Evolutionary conservation across 495 filamentous ascomycete species (phyloP), one percentile per base, ranked within the genome.

Genomic region (Cudoniella acicularis): DNA sequence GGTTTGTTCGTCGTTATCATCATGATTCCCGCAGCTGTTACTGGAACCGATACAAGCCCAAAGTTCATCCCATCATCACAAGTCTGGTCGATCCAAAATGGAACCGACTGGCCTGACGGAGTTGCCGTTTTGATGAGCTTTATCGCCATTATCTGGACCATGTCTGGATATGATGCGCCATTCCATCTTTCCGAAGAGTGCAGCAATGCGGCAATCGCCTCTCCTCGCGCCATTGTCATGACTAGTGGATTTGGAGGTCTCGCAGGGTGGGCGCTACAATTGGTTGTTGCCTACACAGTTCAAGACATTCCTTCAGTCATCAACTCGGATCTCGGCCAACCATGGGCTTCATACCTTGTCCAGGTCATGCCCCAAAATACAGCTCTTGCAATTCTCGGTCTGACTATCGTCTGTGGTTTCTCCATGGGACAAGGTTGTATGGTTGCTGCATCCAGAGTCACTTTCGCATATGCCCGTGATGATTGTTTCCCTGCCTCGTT

Each of bases 351-450:
- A 0, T 91, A 91, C 59, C 71, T 91, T 2, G 75, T 87, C 17
- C 87, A 91, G 64, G 77, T 88, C 36, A 72, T 92, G 62, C 84
- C 86, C 0, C 77, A 83, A 62, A 84, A 83, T 21, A 80, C 76
- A 0, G 83, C 84, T n/a, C 74, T 90, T 10, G 83, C 81, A 3
- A 82, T 90, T 59, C 79, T 91, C 8, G 73, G 78, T 2, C 70
- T 92, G 27, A 92, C 87, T 3, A 89, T 92, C 64, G 73, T 90
- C 49, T 89, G 87, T 65, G 87, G 84, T 2, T 92, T 89, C 70
- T 87, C 80, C 17, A 91, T 91, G 88, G 88, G 88, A 18, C 88
- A 92, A 73, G 88, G 86, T 1, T 90, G 87, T 70, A 90, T 90
- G 88, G 86, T 92, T 25, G 87, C 88, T 13, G 88, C 88, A 2